phyloP scores from a whole-genome alignment of 192 early-diverging fungal species.

The Diversispora epigaea region DNA sequence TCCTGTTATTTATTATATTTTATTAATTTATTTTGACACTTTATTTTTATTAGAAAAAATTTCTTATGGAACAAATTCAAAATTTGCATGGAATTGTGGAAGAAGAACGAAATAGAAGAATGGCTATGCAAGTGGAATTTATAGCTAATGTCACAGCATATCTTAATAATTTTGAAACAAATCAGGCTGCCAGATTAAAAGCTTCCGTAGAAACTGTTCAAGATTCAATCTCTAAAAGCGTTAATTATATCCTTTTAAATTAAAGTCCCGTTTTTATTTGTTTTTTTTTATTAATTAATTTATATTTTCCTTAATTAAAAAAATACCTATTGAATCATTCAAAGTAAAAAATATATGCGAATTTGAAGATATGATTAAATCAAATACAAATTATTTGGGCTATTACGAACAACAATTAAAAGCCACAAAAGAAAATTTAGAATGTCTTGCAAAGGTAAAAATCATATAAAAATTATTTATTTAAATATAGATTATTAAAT shows the following conservation, averaged over 20 bases:
- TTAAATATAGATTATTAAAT: not conserved
- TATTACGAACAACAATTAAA: not conserved
- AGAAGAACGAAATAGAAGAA: not conserved
- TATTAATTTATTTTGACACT: not conserved
- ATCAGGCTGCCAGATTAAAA: not conserved
- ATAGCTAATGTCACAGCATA: not conserved
- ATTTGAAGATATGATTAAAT: not conserved
- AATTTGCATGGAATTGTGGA: not conserved
- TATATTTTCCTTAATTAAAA: not conserved
- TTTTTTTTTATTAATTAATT: not conserved
- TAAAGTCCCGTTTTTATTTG: not conserved
- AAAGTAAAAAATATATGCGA: not conserved
- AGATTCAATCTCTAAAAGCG: not conserved
- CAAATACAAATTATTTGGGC: not conserved
- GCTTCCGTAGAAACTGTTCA: not conserved
- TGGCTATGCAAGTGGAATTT: not conserved
- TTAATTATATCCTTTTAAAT: constrained; percentile 3
- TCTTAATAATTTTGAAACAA: not conserved
- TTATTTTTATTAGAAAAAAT: not conserved
- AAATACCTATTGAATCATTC: constrained; percentile 6
- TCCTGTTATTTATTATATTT: not conserved
- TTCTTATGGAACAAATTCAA: not conserved
- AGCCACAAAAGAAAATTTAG: not conserved
- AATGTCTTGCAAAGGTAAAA: not conserved
- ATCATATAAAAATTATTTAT: not conserved